Base-by-base conservation (phyloP, 1,139 yeast genomes). In the Debaryomycetaceae sp. region DNA sequence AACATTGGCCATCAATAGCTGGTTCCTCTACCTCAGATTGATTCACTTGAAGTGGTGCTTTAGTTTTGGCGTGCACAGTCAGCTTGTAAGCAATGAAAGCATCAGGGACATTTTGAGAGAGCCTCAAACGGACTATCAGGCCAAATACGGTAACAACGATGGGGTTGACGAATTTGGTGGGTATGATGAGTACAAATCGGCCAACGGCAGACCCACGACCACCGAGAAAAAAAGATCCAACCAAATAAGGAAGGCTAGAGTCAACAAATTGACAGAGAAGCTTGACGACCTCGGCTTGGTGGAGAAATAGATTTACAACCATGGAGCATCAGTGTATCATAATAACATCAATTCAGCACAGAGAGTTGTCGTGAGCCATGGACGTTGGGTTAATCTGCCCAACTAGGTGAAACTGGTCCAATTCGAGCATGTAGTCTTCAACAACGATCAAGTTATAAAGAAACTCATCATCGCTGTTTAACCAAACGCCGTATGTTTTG, bases 31-130 rank as follows among this genome's bases (percentile, higher is more conserved):
- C 43, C 53, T 78, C 31, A 63, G 88, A 36, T 59, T 81, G 34
- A 69, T 78, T 35, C 78, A 74, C 40, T 63, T 82, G 47, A 75
- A 75, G 45, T 83, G 86, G 83, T 67, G 79, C n/a, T 80, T 76
- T 46, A 79, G 83, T 25, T 71, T 75, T 24, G 85, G 85, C 2
- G 66, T 81, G 12, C 83, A 78, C 43, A 65, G 65, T 38, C 86
- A 82, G 46, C 63, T 75, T 36, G 76, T 71, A 17, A 62, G 65
- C 35, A 78, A 74, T 47, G 65, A 65, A 5, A 58, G 53, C 17
- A 57, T 76, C 7, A 49, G 63, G 29, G 69, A 64, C 22, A 53
- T 72, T 18, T 56, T 72, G 40, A 60, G 56, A 36, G 72, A 65
- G 32, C 69, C 70, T 12, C 57, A 53, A 11, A 45, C 59, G 20